Conservation (phyloP, 2,329 filamentous ascomycete genomes). For the Helotiales sp. region DNA sequence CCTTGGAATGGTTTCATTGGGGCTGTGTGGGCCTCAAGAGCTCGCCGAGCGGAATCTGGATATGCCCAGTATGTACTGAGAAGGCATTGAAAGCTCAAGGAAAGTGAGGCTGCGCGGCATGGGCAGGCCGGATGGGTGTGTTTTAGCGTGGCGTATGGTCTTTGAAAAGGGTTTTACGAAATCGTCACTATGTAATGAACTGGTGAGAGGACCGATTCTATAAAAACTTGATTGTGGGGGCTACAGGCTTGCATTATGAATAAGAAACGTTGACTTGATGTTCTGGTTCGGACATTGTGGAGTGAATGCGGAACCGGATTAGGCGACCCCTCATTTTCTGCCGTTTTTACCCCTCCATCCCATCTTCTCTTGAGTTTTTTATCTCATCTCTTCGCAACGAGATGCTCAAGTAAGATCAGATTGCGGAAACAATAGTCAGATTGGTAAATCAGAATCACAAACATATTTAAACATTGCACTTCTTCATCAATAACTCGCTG, state of each 20-base stretch:
- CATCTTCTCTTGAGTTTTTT: background rate
- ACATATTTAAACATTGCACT: too few species aligned
- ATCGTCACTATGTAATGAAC: too few species aligned
- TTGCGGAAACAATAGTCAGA: too few species aligned
- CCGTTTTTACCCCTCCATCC: background rate
- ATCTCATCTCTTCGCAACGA: background rate
- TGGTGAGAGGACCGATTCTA: too few species aligned
- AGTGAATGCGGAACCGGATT: background rate
- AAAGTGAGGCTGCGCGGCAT: background rate
- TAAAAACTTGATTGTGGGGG: background rate
- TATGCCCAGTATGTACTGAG: constrained; percentile 63
- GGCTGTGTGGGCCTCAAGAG: constrained; percentile 71
- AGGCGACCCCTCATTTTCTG: constrained; percentile 6
- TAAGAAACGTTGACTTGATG: background rate
- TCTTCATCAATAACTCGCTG: too few species aligned
- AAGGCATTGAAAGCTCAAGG: background rate
- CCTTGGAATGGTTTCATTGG: constrained; percentile 90
- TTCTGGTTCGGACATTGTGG: background rate
- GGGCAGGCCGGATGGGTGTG: background rate
- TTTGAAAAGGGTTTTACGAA: background rate
- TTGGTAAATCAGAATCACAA: too few species aligned
- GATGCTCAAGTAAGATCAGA: too few species aligned
- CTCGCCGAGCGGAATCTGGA: constrained; percentile 71
- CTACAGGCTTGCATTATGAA: background rate
- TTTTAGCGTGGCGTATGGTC: constrained; percentile 10